Evolutionary conservation across 495 filamentous ascomycete genomes (phyloP).

Genomic region (Lichenothelia convexa): DNA sequence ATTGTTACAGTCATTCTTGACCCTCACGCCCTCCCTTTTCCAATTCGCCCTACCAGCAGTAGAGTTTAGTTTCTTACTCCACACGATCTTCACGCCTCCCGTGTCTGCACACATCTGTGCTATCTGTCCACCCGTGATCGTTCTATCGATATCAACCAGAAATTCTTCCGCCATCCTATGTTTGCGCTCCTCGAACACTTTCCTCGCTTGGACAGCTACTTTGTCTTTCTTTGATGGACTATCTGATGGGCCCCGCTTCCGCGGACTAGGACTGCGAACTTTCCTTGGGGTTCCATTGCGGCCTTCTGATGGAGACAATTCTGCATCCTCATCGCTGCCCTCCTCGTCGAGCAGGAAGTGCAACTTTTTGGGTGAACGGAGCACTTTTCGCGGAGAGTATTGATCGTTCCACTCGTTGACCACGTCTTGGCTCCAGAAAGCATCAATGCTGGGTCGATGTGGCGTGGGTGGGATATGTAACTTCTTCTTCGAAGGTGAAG

Average conservation of each 20-base stretch:
- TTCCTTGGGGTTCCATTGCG: slow-evolving; percentile 13
- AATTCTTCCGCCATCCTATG: slow-evolving; percentile 47
- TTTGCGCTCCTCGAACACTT: slow-evolving; percentile 50
- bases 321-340: slow-evolving; percentile 5
- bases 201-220: slow-evolving; percentile 26
- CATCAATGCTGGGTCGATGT: slow-evolving; percentile 50
- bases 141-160: slow-evolving; percentile 51
- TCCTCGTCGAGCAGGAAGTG: slow-evolving; percentile 2
- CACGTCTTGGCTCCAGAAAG: slow-evolving; percentile 61
- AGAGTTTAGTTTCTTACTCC: slow-evolving; percentile 69
- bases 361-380: slow-evolving; percentile 17
- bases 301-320: slow-evolving; percentile 6
- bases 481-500: slow-evolving; percentile 35
- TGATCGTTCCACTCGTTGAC: slow-evolving; percentile 72
- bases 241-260: slow-evolving; percentile 26
- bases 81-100: slow-evolving; percentile 61
- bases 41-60: slow-evolving; percentile 81
- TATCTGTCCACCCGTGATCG: slow-evolving; percentile 45
- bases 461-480: slow-evolving; percentile 32
- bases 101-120: slow-evolving; percentile 37
- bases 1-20: slow-evolving; percentile 13
- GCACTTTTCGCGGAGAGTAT: slow-evolving; percentile 49
- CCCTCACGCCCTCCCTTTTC: slow-evolving; percentile 40
- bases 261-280: slow-evolving; percentile 10
- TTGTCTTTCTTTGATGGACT: slow-evolving; percentile 19